These are phyloP conservation scores for Phialemoniopsis sp. DNA, from an alignment of 2,329 filamentous ascomycete genomes.

Conservation along the genomic window DNA sequence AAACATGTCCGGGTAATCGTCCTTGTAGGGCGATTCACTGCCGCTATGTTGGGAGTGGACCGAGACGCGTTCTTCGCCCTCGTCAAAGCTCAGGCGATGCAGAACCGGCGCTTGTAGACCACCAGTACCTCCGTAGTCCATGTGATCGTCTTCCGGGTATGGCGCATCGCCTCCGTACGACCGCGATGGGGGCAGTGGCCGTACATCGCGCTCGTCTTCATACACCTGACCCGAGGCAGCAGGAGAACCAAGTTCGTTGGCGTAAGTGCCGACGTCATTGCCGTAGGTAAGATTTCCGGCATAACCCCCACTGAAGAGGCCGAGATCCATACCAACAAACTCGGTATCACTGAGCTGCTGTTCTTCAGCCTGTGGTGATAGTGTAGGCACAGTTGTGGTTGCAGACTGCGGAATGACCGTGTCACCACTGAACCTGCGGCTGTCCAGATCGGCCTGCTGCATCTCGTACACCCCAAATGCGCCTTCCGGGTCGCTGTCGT, in stretches of 20 bases:
- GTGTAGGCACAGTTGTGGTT: constrained; percentile 6
- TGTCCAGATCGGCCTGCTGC: constrained; percentile 78
- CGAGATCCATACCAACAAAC: constrained; percentile 67
- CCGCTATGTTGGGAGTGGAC: constrained; percentile 51
- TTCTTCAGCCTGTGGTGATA: constrained; percentile 46
- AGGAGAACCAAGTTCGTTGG: no score
- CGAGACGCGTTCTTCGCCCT: constrained; percentile 75
- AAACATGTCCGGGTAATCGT: constrained; percentile 85
- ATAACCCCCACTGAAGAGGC: constrained; percentile 70
- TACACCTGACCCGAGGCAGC: constrained; percentile 24
- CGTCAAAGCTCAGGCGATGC: constrained; percentile 82
- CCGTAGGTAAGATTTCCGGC: constrained; percentile 48
- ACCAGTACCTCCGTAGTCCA: constrained; percentile 88
- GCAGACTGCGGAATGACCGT: constrained; percentile 40
- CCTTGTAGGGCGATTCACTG: constrained; percentile 63
- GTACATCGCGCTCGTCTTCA: constrained; percentile 11
- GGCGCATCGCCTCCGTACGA: constrained; percentile 26
- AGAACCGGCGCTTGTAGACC: constrained; percentile 73
- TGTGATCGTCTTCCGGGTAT: constrained; percentile 54
- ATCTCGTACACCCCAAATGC: constrained; percentile 80
- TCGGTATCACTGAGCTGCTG: constrained; percentile 65
- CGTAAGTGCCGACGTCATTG: constrained; percentile 33
- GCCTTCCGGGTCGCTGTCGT: constrained; percentile 83
- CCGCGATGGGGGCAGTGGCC: constrained; percentile 43
- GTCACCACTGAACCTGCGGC: constrained; percentile 56